Evolutionary conservation across 345 rosid genomes (phyloP).

Genomic region (Rhodomyrtus tomentosa): DNA sequence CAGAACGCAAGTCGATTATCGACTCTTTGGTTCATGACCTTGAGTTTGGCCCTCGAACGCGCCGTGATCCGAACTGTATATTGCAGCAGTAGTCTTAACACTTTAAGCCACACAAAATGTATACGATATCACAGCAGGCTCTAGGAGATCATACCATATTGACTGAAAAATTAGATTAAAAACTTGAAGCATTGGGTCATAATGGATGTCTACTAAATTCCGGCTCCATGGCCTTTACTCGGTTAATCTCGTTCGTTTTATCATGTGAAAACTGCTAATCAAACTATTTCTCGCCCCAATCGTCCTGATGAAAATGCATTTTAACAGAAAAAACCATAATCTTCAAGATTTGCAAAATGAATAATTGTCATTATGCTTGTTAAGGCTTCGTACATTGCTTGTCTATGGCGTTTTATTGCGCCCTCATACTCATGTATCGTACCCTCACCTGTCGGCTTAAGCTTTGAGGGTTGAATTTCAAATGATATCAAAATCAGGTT

Average conservation of each 20-base stretch:
- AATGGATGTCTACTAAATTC: not conserved
- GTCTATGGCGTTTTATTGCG: not conserved
- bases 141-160: not conserved
- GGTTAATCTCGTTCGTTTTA: not conserved
- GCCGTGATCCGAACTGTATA: not conserved
- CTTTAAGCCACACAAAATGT: not conserved
- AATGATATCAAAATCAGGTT: not conserved
- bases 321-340: not conserved
- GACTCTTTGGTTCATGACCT: not conserved
- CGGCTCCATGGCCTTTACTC: not conserved
- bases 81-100: not conserved
- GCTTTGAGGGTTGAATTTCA: too few relatives aligned
- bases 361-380: not conserved
- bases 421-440: too few relatives aligned
- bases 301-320: not conserved
- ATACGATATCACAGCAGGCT: not conserved
- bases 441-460: too few relatives aligned
- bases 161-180: not conserved
- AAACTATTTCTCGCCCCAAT: too few relatives aligned
- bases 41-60: not conserved
- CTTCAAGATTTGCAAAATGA: too few relatives aligned
- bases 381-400: not conserved
- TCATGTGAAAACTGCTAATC: not conserved
- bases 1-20: not conserved
- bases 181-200: not conserved